Evolutionary conservation across 495 filamentous ascomycete genomes (phyloP), one percentile per base, ranked within the genome.

Genomic region (Aspergillus panamensis): DNA sequence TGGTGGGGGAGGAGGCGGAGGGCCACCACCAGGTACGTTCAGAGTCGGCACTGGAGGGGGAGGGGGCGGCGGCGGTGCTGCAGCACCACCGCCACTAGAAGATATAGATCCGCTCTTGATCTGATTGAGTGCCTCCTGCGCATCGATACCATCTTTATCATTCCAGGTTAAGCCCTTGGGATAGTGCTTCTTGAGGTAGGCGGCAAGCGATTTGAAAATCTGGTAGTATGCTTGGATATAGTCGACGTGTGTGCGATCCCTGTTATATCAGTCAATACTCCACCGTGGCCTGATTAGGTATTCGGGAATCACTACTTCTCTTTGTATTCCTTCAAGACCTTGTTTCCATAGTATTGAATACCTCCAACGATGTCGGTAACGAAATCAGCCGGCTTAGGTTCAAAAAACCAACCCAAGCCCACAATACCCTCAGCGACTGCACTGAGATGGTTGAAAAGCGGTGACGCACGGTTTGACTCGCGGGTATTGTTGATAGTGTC

Each of bases 261-360:
- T 93, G 55, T 30, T 17, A 17, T 21, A 13, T 37, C 16, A 48
- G 61, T 73, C 37, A 60, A 32, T 9, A 49, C 58, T 53, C 19
- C 16, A 45, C 42, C 8, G 16, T 39, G 10, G 3, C 5, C 37
- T 40, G 37, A 40, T 14, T 9, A 1, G 12, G 16, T 13, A 13
- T 40, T 9, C 12, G 9, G 30, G 37, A 33, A n/a, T 48, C 62
- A 86, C 60, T 74, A 96, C 92, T 91, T 93, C 50, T 94, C 91
- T 76, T 93, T 97, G 72, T 89, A 85, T 58, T 91, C 87, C 66
- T 87, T 92, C 58, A 97, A 71, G 37, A 98, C 88, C 56, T 89
- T 83, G 76, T 98, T 96, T 3, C 94, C 95, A 59, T 86, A 96
- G 75, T 90, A 95, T 69, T 96, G 82, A 29, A 92, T 88, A 48